phyloP scores from a whole-genome alignment of 805 yeast species.

The Kodamaea sagamina region DNA sequence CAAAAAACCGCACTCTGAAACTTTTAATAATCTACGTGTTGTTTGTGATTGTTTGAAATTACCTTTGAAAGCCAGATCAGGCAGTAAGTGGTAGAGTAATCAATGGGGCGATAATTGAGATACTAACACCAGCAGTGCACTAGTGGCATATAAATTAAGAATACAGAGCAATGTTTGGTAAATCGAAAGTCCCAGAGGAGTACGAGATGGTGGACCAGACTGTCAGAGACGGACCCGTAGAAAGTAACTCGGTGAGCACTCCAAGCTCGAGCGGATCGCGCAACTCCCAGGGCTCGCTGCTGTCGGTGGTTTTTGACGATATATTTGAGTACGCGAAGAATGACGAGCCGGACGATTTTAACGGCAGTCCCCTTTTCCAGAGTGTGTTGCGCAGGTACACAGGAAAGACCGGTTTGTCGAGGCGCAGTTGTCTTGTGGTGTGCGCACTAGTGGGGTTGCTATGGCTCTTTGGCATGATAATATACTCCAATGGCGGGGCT shows the following conservation, averaged over 20 bases:
- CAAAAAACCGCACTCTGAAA: background rate
- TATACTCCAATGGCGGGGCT: constrained; percentile 25
- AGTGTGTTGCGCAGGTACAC: constrained; percentile 20
- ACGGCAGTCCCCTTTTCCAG: constrained; percentile 26
- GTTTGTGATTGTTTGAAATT: constrained; percentile 8
- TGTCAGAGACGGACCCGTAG: constrained; percentile 4
- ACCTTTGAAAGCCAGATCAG: constrained; percentile 2
- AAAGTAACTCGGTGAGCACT: constrained; percentile 1
- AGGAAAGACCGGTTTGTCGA: constrained; percentile 13
- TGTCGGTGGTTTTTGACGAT: constrained; percentile 33
- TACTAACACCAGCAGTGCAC: background rate
- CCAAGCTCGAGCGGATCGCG: constrained; percentile 10
- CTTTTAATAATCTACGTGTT: background rate
- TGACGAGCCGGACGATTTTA: constrained; percentile 23
- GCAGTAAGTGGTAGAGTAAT: background rate
- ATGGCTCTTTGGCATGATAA: constrained; percentile 31
- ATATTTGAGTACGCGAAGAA: constrained; percentile 22
- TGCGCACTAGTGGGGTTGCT: constrained; percentile 14
- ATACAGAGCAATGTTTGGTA: constrained; percentile 1
- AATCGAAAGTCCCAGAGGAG: constrained; percentile 14
- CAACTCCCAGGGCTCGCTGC: constrained; percentile 20
- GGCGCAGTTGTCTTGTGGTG: constrained; percentile 5
- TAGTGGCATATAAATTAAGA: background rate
- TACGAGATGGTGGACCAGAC: constrained; percentile 24
- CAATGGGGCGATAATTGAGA: background rate